Evolutionary conservation across 140 eudicot genomes (phyloP).

Genomic region (Bidens hawaiensis): DNA sequence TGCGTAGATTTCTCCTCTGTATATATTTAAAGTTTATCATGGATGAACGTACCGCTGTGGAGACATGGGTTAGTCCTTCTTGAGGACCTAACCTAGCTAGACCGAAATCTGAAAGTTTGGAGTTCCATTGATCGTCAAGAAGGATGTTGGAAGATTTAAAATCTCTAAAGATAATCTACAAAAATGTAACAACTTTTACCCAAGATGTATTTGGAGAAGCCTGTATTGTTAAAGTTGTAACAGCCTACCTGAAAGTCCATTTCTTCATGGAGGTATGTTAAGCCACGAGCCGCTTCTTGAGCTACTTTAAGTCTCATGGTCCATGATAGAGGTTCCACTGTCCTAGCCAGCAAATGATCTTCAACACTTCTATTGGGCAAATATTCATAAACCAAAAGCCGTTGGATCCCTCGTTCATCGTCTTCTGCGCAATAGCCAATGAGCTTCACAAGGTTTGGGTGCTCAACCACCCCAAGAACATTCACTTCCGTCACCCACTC

Average conservation of each 20-base stretch:
- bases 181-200: background rate
- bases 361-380: background rate
- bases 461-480: background rate
- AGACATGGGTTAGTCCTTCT: conserved; percentile 71
- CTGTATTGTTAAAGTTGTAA: background rate
- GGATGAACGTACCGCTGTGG: conserved; percentile 71
- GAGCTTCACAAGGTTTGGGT: conserved; percentile 21
- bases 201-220: background rate
- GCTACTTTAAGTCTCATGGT: background rate
- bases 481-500: background rate
- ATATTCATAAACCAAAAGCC: background rate
- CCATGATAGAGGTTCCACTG: background rate
- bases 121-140: conserved; percentile 73
- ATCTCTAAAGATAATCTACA: conserved; percentile 39
- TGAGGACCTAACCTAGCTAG: background rate
- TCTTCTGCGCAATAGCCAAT: background rate
- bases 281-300: background rate
- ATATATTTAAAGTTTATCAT: too few relatives aligned
- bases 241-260: conserved; percentile 47
- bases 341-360: background rate
- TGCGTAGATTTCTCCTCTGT: background rate
- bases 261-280: background rate
- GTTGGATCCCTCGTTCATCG: background rate
- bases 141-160: conserved; percentile 77
- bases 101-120: conserved; percentile 65